Base-by-base conservation (phyloP, 140 eudicot genomes). In the Flaveria floridana region DNA sequence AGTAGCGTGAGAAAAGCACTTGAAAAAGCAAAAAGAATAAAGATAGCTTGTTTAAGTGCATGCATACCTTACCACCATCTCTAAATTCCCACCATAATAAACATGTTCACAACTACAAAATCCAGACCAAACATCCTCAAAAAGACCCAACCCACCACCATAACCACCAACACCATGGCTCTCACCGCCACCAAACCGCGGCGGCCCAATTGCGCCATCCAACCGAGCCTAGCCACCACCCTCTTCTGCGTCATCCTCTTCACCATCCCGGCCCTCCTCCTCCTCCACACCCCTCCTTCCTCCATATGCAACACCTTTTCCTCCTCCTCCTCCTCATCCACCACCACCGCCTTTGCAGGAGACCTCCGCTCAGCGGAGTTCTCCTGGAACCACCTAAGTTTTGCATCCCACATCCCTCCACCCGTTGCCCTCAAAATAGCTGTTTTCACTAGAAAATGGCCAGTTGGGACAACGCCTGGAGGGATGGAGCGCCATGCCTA, bases 401-500 rank as follows among this genome's bases (percentile, higher is more conserved):
- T 92, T 52, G 44, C 75, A 10, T 70, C 76, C 13, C 21, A 53
- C 14, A 72, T 76, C 14, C 88, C 91, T 10, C 88, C 94, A 1
- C 82, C 81, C 0, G 64, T 62, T 14, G 48, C 77, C 47, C 89
- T 92, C 14, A 87, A 86, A 9, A 74, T 92, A 57, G 97, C 95
- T 2, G 97, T 92, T 51, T 92, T 92, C 84, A 78, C 90, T 0
- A 75, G 96, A 19, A 92, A 89, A 72, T 92, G 97, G 97, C 97
- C 97, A 3, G 80, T 78, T 0, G 82, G 86, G 63, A 64, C 92
- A 66, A 66, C 80, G 12, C 96, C 97, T 0, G 97, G 97, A 11
- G 97, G 97, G 63, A 92, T 92, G 97, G 97, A 92, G 78, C 96
- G 96, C 14, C 96, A 92, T 16, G 96, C 97, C 1, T 79, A 87